Percentiles rank a stretch among this genome's conserved stretches.
phyloP scores from a whole-genome alignment of 83 land plant genomes.

The Picea mariana region DNA sequence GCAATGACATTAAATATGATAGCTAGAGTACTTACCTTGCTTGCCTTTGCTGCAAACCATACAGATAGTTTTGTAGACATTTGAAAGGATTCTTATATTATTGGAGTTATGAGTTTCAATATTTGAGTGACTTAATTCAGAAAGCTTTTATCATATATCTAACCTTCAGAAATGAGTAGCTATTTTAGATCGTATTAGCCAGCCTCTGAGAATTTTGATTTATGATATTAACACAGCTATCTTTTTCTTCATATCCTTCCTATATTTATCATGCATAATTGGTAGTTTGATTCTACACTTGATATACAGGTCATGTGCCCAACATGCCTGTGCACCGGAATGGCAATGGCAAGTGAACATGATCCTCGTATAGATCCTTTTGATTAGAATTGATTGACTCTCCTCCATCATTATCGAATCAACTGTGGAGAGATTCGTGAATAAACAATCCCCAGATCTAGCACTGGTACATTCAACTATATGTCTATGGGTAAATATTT shows the following conservation, averaged over 20 bases:
- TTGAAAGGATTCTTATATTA: not conserved
- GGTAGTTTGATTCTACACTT: not conserved
- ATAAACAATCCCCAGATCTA: too few species aligned
- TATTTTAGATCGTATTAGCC: not conserved
- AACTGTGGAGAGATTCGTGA: too few species aligned
- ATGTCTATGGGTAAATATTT: too few species aligned
- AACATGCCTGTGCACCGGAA: slow-evolving; percentile 96
- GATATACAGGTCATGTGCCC: slow-evolving; percentile 95
- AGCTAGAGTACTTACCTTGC: not conserved
- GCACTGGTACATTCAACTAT: too few species aligned
- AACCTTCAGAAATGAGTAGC: not conserved
- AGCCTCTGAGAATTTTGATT: slow-evolving; percentile 1
- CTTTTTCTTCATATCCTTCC: not conserved
- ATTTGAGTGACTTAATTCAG: not conserved
- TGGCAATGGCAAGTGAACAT: slow-evolving; percentile 98
- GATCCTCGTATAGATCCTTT: slow-evolving; percentile 89
- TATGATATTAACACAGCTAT: not conserved
- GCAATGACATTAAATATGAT: not conserved
- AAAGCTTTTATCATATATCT: not conserved
- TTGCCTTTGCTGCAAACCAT: not conserved
- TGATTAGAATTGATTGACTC: slow-evolving; percentile 32
- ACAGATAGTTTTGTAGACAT: not conserved
- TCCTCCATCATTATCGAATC: too few species aligned
- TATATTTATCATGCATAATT: not conserved
- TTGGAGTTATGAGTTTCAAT: not conserved